Conservation (phyloP, 345 rosid genomes). For the Eucalyptus marginata region DNA sequence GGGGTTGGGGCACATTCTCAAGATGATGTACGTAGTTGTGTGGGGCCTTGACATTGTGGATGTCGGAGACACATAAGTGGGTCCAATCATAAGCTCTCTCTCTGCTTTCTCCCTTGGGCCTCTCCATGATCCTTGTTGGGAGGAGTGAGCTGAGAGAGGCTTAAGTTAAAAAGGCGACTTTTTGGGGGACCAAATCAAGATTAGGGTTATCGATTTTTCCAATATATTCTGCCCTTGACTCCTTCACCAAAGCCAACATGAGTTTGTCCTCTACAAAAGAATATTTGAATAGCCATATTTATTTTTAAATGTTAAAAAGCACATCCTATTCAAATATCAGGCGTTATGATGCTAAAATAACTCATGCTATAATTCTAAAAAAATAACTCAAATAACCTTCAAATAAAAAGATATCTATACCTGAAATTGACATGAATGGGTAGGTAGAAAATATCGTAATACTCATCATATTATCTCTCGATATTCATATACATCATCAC, state of each 20-base stretch:
- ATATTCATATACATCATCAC: not conserved
- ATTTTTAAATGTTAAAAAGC: not conserved
- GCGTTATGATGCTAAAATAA: not conserved
- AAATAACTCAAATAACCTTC: not conserved
- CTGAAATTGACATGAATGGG: not conserved
- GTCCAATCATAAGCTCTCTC: not conserved
- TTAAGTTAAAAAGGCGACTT: not conserved
- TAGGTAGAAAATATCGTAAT: not conserved
- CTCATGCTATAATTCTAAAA: not conserved
- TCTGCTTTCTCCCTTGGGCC: not conserved
- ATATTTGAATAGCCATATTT: not conserved
- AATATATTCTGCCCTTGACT: not conserved
- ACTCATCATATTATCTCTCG: not conserved
- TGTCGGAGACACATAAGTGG: not conserved
- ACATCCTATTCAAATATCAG: not conserved
- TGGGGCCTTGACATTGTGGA: constrained; percentile 13
- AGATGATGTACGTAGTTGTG: constrained; percentile 45
- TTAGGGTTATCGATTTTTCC: not conserved
- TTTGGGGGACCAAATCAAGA: not conserved
- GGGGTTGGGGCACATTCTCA: constrained; percentile 33
- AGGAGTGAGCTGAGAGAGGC: not conserved
- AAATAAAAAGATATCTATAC: not conserved
- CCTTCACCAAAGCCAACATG: not conserved
- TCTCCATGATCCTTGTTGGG: not conserved
- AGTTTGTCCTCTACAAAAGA: not conserved